Evolutionary conservation across 768 basidiomycete species (phyloP), one percentile per base, ranked within the genome.

Genomic region (Megacollybia marginata): DNA sequence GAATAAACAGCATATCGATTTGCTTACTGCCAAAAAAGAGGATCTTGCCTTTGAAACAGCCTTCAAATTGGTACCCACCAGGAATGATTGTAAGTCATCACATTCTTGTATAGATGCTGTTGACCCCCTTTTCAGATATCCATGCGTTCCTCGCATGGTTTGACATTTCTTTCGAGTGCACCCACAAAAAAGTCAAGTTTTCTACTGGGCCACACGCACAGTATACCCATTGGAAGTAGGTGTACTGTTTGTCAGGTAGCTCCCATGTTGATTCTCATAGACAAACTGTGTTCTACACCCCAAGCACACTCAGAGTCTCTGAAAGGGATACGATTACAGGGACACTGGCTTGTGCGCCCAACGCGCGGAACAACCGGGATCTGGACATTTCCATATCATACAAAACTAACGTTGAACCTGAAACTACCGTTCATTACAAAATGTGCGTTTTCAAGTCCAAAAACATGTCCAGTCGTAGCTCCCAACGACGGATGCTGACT

Each of bases 121-220:
- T 49, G 43, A 54, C 43, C 33, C 35, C 38, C 44, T 42, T 34
- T 50, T 10, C 58, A 98, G 94, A 94, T 63, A 76, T 92, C 23
- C 96, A 99, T 63, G 96, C 96, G 19, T 96, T 97, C 83, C 82
- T 99, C 46, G 93, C 92, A 33, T 99, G 96, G 96, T 99, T 99
- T 69, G 96, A 99, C 65, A 87, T 95, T 62, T 77, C 83, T 38
- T 99, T 99, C 72, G 86, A 89, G 50, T 92, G 88, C 65, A 92
- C 92, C 49, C 96, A 98, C 75, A 96, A 92, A 69, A 90, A 88
- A 63, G 84, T 94, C 54, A 82, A 83, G 60, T 99, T 99, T 69
- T 95, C 92, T 43, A 99, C 96, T 11, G 96, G 96, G 11, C 96
- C 96, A 12, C 96, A 98, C 59, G 90, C 94, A 49, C 88, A 92